A percentile compares a stretch with the other conserved stretches of the same genome.
These are phyloP conservation scores for Petunia axillaris DNA, from an alignment of 257 asterid species.

Conservation along the genomic window DNA sequence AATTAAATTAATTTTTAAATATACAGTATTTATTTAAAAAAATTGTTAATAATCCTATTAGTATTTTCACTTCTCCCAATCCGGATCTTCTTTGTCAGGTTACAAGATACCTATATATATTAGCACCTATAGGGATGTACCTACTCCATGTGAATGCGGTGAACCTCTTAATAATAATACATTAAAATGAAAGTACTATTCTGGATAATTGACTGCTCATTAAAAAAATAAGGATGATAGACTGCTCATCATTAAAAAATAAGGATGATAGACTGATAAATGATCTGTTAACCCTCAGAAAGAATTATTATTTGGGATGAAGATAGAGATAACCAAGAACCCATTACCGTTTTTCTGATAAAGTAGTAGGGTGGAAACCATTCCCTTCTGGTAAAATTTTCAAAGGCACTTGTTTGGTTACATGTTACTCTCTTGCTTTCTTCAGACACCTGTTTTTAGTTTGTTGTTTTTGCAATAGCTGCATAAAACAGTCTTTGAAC, in stretches of 20 bases:
- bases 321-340: not conserved
- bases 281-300: slow-evolving; percentile 12
- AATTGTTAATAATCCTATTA: not conserved
- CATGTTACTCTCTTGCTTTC: not conserved
- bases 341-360: no score
- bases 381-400: slow-evolving; percentile 15
- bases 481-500: slow-evolving; percentile 5
- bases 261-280: not conserved
- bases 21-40: not conserved
- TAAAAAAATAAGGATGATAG: not conserved
- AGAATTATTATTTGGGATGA: slow-evolving; percentile 9
- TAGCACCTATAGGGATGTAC: no score
- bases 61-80: no score
- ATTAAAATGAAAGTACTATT: no score
- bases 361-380: not conserved
- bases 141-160: no score
- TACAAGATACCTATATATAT: no score
- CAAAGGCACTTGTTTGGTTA: slow-evolving; percentile 17
- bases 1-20: not conserved
- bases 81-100: no score
- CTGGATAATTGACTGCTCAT: not conserved
- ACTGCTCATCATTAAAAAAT: no score
- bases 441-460: slow-evolving; percentile 2
- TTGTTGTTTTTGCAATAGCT: slow-evolving; percentile 18
- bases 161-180: no score